These are phyloP conservation scores for Quercus glauca DNA, from an alignment of 306 rosid genomes.

Conservation along the genomic window DNA sequence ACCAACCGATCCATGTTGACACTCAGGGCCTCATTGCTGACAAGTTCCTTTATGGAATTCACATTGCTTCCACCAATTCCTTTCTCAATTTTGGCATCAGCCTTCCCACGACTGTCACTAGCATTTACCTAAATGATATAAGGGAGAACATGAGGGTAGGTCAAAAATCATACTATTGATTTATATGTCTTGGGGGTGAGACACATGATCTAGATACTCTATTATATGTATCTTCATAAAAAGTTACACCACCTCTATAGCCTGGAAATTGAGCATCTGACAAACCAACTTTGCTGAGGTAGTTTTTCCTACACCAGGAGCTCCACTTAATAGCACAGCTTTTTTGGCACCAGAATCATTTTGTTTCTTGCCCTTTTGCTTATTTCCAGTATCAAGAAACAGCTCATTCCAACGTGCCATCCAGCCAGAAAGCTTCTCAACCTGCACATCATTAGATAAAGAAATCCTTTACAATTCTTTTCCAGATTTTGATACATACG, in stretches of 20 bases:
- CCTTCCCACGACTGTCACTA: constrained; percentile 95
- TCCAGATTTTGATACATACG: constrained; percentile 17
- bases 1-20: constrained; percentile 57
- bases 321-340: constrained; percentile 85
- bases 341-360: constrained; percentile 65
- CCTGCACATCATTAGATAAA: constrained; percentile 49
- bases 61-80: constrained; percentile 93
- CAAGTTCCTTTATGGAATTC: constrained; percentile 82
- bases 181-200: neutral
- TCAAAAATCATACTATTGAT: neutral
- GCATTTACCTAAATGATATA: constrained; percentile 79
- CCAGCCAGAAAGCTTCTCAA: constrained; percentile 87
- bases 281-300: constrained; percentile 92
- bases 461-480: constrained; percentile 22
- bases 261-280: constrained; percentile 82
- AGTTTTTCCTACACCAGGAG: constrained; percentile 97
- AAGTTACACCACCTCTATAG: constrained; percentile 65
- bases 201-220: neutral
- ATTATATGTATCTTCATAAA: neutral
- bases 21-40: constrained; percentile 61
- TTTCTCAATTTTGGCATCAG: constrained; percentile 83
- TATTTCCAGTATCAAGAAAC: constrained; percentile 62
- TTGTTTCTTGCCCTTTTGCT: constrained; percentile 60
- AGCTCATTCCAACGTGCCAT: constrained; percentile 75
- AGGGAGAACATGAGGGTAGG: constrained; percentile 14